Evolutionary conservation across 148 eudicot species (phyloP).

Genomic region (Chenopodium berlandieri): DNA sequence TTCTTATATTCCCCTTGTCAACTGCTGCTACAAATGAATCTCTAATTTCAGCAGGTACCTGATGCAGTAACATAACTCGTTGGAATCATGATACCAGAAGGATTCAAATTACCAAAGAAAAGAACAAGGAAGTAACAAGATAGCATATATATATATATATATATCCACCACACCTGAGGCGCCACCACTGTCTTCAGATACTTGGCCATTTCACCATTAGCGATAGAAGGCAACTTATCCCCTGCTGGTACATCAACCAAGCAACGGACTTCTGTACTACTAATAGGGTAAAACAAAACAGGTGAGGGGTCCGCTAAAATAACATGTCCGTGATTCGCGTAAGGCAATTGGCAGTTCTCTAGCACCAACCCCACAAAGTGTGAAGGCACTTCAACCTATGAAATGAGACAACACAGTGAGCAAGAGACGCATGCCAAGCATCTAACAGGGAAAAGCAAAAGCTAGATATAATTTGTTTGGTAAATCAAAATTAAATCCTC

Average conservation of each 20-base stretch:
- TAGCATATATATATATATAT: background rate
- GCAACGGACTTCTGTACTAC: slow-evolving; percentile 69
- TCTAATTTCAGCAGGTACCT: slow-evolving; percentile 61
- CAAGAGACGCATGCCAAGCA: background rate
- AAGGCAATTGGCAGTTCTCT: slow-evolving; percentile 59
- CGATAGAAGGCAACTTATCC: slow-evolving; percentile 66
- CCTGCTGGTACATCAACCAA: slow-evolving; percentile 77
- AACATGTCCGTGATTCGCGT: slow-evolving; percentile 67
- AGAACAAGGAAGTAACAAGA: background rate
- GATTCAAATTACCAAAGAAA: background rate
- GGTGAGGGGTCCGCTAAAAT: slow-evolving; percentile 81
- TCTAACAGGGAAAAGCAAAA: background rate
- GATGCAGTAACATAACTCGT: slow-evolving; percentile 9
- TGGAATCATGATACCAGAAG: background rate
- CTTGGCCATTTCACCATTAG: slow-evolving; percentile 71
- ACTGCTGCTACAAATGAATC: slow-evolving; percentile 66
- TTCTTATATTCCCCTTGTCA: slow-evolving; percentile 64
- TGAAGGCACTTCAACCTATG: slow-evolving; percentile 72
- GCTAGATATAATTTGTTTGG: background rate
- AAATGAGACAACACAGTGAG: slow-evolving; percentile 1
- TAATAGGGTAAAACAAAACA: slow-evolving; percentile 60
- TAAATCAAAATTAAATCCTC: background rate
- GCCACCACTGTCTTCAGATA: slow-evolving; percentile 62
- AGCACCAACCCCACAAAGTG: slow-evolving; percentile 73
- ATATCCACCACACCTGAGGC: slow-evolving; percentile 54